Percentiles rank a stretch among this genome's conserved stretches.
phyloP scores from a whole-genome alignment of 2,329 filamentous ascomycete genomes.

The Aspergillus fumigatus region DNA sequence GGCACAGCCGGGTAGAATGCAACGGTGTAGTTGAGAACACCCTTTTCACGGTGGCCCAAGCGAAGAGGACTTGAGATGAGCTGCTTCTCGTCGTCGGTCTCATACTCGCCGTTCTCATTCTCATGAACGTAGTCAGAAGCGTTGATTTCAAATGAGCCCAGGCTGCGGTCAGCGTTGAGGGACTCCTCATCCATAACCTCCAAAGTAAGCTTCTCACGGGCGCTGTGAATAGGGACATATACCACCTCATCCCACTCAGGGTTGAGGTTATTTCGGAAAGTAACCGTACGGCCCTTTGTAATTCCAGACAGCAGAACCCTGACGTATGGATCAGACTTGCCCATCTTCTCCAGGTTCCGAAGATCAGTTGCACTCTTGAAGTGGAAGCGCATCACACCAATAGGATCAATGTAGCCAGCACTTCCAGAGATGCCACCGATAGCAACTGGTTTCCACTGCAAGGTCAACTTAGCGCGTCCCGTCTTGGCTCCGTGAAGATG shows the following conservation, averaged over 20 bases:
- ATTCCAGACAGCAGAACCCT: constrained; percentile 85
- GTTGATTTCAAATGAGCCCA: constrained; percentile 74
- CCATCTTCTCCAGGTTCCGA: constrained; percentile 88
- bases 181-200: constrained; percentile 98
- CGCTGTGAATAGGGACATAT: constrained; percentile 84
- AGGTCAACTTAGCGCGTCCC: constrained; percentile 82
- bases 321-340: constrained; percentile 94
- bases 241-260: constrained; percentile 95
- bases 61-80: constrained; percentile 64
- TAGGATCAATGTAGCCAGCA: constrained; percentile 85
- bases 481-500: constrained; percentile 74
- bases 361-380: constrained; percentile 78
- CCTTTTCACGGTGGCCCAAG: constrained; percentile 72
- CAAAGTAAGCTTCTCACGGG: constrained; percentile 75
- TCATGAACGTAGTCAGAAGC: constrained; percentile 75
- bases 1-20: constrained; percentile 89
- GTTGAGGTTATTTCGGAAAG: constrained; percentile 91
- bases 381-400: constrained; percentile 92
- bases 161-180: constrained; percentile 81
- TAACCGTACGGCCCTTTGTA: constrained; percentile 87
- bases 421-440: constrained; percentile 71
- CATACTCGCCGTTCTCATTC: constrained; percentile 73
- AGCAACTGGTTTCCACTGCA: constrained; percentile 93
- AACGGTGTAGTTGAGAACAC: constrained; percentile 73
- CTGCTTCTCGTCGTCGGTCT: constrained; percentile 71